These are phyloP conservation scores for Cladosporium sp. DNA, from an alignment of 2,329 filamentous ascomycete species.

Conservation along the genomic window DNA sequence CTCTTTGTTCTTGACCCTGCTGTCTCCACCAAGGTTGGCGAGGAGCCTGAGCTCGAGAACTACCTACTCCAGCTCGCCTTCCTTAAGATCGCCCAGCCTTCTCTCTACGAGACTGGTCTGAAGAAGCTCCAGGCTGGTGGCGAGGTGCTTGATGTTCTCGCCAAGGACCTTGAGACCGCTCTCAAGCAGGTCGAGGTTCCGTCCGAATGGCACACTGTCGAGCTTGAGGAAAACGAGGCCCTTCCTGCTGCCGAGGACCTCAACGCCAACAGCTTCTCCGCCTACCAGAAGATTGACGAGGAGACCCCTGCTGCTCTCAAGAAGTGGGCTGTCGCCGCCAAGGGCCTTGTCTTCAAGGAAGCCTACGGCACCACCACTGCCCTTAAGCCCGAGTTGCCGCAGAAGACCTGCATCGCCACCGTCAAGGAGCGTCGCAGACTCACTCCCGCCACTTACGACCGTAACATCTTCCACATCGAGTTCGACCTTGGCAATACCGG, in stretches of 20 bases:
- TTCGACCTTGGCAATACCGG: conserved; percentile 91
- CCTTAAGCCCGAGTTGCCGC: conserved; percentile 78
- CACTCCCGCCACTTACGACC: conserved; percentile 82
- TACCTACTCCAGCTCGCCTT: conserved; percentile 77
- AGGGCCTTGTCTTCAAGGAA: conserved; percentile 89
- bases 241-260: conserved; percentile 58
- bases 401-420: conserved; percentile 80
- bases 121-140: conserved; percentile 62
- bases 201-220: conserved; percentile 70
- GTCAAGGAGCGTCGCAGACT: conserved; percentile 95
- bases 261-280: conserved; percentile 73
- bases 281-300: conserved; percentile 69
- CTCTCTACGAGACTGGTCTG: conserved; percentile 57
- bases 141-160: conserved; percentile 59
- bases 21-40: conserved; percentile 62
- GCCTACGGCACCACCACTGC: conserved; percentile 69
- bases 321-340: conserved; percentile 79
- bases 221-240: conserved; percentile 52
- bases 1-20: conserved; percentile 73
- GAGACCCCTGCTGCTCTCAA: conserved; percentile 64
- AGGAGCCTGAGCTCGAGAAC: conserved; percentile 56
- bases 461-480: conserved; percentile 99
- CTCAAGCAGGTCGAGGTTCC: conserved; percentile 72
- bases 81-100: conserved; percentile 67
- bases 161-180: conserved; percentile 58